phyloP scores from a whole-genome alignment of 495 filamentous ascomycete species.

The Hypoxylon intermedium region DNA sequence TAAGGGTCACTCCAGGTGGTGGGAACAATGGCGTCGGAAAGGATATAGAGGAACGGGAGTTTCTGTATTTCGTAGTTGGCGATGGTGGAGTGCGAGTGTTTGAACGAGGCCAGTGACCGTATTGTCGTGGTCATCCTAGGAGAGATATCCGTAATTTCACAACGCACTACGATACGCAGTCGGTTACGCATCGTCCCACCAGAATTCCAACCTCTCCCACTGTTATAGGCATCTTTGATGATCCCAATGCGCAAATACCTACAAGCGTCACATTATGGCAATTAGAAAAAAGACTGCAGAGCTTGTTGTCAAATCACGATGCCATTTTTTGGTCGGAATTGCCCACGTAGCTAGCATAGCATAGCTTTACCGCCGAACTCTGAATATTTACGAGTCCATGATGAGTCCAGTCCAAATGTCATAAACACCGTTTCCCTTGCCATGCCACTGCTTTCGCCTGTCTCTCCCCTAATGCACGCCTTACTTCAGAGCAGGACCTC shows the following conservation, averaged over 20 bases:
- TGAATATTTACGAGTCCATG: slow-evolving; percentile 33
- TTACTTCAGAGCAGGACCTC: slow-evolving; percentile 61
- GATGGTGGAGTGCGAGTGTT: slow-evolving; percentile 84
- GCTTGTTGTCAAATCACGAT: slow-evolving; percentile 43
- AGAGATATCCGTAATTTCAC: too few relatives aligned
- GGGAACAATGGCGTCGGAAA: slow-evolving; percentile 33
- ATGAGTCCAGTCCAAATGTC: slow-evolving; percentile 46
- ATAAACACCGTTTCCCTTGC: slow-evolving; percentile 46
- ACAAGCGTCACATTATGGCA: neutral
- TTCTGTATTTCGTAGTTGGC: slow-evolving; percentile 77
- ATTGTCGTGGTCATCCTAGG: too few relatives aligned
- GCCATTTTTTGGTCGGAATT: slow-evolving; percentile 43
- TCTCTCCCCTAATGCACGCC: slow-evolving; percentile 30
- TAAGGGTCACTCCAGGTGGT: slow-evolving; percentile 72
- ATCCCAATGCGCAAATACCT: neutral
- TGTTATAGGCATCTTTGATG: neutral
- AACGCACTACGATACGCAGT: too few relatives aligned
- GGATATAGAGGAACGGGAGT: slow-evolving; percentile 67
- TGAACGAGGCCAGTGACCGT: slow-evolving; percentile 66
- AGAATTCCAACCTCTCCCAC: neutral
- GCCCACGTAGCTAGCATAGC: slow-evolving; percentile 29
- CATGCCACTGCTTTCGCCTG: slow-evolving; percentile 43
- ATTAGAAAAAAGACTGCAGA: slow-evolving; percentile 11
- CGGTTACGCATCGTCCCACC: too few relatives aligned
- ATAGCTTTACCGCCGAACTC: slow-evolving; percentile 38